phyloP scores from a whole-genome alignment of 1,139 yeast species.

The Wickerhamomyces sp. region DNA sequence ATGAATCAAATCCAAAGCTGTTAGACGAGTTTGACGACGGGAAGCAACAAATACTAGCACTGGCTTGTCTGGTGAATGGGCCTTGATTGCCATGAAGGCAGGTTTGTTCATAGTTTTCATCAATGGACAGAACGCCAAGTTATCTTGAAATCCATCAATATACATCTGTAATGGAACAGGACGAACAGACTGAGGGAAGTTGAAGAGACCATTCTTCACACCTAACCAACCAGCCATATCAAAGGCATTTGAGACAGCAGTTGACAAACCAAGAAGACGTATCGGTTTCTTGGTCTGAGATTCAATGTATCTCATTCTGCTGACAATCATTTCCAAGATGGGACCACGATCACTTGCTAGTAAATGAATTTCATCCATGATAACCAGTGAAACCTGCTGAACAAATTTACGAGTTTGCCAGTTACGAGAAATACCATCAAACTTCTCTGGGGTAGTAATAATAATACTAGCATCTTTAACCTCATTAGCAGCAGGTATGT shows the following conservation, averaged over 20 bases:
- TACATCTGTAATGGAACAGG: conserved; percentile 98
- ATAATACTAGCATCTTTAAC: conserved; percentile 89
- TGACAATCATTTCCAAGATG: conserved; percentile 95
- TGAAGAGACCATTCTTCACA: conserved; percentile 82
- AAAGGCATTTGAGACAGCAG: conserved; percentile 95
- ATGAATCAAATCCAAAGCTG: conserved; percentile 90
- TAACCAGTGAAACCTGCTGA: conserved; percentile 82
- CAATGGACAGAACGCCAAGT: conserved; percentile 87
- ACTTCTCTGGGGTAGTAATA: conserved; percentile 96
- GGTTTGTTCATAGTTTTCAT: conserved; percentile 99
- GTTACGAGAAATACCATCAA: conserved; percentile 97
- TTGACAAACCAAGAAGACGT: conserved; percentile 87
- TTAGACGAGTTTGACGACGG: conserved; percentile 91
- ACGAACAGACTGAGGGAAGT: conserved; percentile 92
- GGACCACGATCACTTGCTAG: conserved; percentile 98
- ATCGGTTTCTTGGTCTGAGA: conserved; percentile 72
- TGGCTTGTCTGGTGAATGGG: conserved; percentile 91
- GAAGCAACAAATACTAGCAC: conserved; percentile 95
- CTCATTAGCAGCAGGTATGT: conserved; percentile 82
- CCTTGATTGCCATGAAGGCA: conserved; percentile 92
- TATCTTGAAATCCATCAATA: conserved; percentile 96
- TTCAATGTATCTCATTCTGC: conserved; percentile 92
- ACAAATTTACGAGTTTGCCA: conserved; percentile 96
- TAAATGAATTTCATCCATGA: conserved; percentile 97
- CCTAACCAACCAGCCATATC: conserved; percentile 99